These are phyloP conservation scores for Dunaliella sp. DNA, from an alignment of 139 green algal species.

Conservation along the genomic window DNA sequence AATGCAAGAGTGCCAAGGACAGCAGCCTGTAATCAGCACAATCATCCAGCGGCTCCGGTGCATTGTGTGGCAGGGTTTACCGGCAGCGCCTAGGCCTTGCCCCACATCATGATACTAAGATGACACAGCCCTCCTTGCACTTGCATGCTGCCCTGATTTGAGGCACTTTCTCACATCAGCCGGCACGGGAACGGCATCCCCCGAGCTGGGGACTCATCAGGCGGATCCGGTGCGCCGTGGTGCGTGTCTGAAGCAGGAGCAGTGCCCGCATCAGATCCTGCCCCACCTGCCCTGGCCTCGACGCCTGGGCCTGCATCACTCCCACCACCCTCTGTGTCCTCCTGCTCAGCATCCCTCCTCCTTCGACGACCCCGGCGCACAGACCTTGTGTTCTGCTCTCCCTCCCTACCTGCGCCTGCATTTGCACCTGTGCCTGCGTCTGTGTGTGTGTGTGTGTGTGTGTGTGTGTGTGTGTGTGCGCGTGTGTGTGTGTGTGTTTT, in stretches of 20 bases:
- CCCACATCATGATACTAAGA: no score
- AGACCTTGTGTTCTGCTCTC: background rate
- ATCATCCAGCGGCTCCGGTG: no score
- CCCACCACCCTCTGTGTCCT: background rate
- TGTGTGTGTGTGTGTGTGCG: no score
- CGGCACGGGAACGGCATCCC: background rate
- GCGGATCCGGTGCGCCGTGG: no score
- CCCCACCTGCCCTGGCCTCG: background rate
- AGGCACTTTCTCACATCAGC: background rate
- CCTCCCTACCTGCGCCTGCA: background rate
- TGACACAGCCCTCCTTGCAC: no score
- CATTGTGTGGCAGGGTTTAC: no score
- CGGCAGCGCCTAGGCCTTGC: no score
- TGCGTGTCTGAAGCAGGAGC: background rate
- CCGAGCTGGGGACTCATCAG: background rate
- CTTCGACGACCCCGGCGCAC: background rate
- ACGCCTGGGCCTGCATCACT: background rate
- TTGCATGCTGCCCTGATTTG: no score
- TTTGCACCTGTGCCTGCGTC: background rate
- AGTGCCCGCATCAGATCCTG: background rate
- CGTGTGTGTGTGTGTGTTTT: no score
- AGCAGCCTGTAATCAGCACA: no score
- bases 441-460: no score
- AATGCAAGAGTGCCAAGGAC: no score
- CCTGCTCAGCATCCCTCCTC: background rate